Base-by-base conservation (phyloP, 306 rosid species). In the Cicer cuneatum region DNA sequence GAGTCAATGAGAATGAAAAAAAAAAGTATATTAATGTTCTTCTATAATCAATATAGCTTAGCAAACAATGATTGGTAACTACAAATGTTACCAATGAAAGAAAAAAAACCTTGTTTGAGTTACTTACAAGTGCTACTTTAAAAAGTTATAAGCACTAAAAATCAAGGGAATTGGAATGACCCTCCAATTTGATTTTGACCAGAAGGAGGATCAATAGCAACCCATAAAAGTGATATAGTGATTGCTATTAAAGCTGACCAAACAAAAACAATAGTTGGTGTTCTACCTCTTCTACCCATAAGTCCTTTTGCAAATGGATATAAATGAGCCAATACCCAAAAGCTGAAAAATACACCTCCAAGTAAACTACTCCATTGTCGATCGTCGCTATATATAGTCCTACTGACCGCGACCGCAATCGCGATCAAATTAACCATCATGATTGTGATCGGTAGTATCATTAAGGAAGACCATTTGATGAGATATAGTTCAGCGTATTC, bases 291-390 rank as follows among this genome's bases (percentile, higher is more conserved):
- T 83, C 90, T 86, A 45, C 97, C 94, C 92, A 86, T 81, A 4
- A 91, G 89, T 21, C 97, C 97, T 66, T 89, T 91, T 7, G 90
- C 92, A 72, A 91, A 91, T 9, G 97, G 97, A 75, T 87, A 91
- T 5, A 87, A 70, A 81, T 91, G 97, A 72, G 85, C 72, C 81
- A 91, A 53, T 8, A 89, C 97, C 97, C 97, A 91, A 48, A 89
- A 86, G 84, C 92, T 91, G 76, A 91, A 91, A 63, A 89, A 91
- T 35, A 80, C 83, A 19, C 94, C 97, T 42, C 92, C 97, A 51
- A 87, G 81, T 79, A 91, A 74, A 38, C 72, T 78, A 77, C 89
- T 85, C 94, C 92, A 89, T 0, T 86, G n/a, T 1, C 84, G 87
- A 29, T 66, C 9, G 0, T 45, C 76, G 52, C 91, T 89, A 40